These are phyloP conservation scores for Ganoderma boninense DNA, from an alignment of 1,284 basidiomycete species.

Conservation along the genomic window DNA sequence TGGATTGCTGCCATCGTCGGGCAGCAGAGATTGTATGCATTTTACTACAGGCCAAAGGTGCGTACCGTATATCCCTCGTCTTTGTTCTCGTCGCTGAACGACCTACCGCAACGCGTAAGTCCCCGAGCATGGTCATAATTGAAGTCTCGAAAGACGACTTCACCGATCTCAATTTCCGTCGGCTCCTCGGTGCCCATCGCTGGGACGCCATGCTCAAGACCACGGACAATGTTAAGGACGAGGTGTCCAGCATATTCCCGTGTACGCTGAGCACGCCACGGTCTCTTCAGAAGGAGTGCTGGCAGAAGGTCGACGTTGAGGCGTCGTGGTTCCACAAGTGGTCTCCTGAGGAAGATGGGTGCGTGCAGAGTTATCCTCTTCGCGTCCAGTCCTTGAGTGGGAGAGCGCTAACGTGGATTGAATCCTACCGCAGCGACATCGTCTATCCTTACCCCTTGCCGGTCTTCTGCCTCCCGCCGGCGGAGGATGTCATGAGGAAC, in stretches of 20 bases:
- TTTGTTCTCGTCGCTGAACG: background rate
- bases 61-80: conserved; percentile 35
- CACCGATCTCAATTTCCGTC: conserved; percentile 48
- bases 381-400: background rate
- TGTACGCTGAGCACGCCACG: conserved; percentile 55
- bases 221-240: conserved; percentile 47
- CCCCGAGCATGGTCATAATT: conserved; percentile 71
- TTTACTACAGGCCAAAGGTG: conserved; percentile 72
- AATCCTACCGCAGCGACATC: conserved; percentile 45
- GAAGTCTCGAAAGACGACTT: conserved; percentile 56
- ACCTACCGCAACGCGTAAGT: conserved; percentile 44
- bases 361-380: conserved; percentile 35
- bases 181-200: conserved; percentile 68
- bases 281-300: conserved; percentile 59
- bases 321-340: conserved; percentile 64
- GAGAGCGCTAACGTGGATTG: background rate
- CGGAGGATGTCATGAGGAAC: conserved; percentile 62
- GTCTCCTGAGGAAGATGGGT: conserved; percentile 45
- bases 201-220: conserved; percentile 63
- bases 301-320: conserved; percentile 65
- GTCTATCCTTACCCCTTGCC: conserved; percentile 62
- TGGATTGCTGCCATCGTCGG: conserved; percentile 72
- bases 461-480: conserved; percentile 58
- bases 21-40: conserved; percentile 54
- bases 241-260: conserved; percentile 60